Evolutionary conservation across 2,329 filamentous ascomycete species (phyloP).

Genomic region (Scedosporium dehoogii): DNA sequence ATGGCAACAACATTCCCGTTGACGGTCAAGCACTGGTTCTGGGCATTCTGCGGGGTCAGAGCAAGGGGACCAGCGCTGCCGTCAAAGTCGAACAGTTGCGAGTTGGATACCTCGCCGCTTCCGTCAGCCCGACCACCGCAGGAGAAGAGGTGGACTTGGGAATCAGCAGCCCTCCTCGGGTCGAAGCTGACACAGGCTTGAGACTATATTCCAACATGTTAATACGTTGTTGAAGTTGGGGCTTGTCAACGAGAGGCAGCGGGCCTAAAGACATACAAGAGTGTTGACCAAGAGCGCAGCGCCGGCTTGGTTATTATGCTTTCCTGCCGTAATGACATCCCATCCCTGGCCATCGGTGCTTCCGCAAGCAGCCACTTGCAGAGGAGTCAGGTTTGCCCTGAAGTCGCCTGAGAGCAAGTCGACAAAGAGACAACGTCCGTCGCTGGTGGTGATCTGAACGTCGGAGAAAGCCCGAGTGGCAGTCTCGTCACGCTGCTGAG

Average conservation of each 20-base stretch:
- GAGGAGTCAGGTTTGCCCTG: slow-evolving; percentile 34
- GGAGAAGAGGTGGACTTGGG: slow-evolving; percentile 46
- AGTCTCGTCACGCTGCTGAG: slow-evolving; percentile 31
- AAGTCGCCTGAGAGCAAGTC: slow-evolving; percentile 37
- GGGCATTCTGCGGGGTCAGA: slow-evolving; percentile 34
- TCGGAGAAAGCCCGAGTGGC: slow-evolving; percentile 33
- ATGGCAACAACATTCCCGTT: slow-evolving; percentile 32
- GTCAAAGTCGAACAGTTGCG: slow-evolving; percentile 40
- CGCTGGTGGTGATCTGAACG: slow-evolving; percentile 32
- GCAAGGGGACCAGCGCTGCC: slow-evolving; percentile 29
- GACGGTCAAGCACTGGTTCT: slow-evolving; percentile 35
- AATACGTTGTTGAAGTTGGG: background rate
- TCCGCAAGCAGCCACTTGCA: slow-evolving; percentile 33
- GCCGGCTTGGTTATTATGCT: slow-evolving; percentile 36
- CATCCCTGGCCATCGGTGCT: slow-evolving; percentile 30
- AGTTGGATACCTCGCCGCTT: slow-evolving; percentile 36
- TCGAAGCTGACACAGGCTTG: slow-evolving; percentile 52
- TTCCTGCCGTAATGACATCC: slow-evolving; percentile 38
- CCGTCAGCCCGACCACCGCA: slow-evolving; percentile 49
- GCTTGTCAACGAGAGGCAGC: background rate
- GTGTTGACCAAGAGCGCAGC: slow-evolving; percentile 45
- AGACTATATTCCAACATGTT: slow-evolving; percentile 19
- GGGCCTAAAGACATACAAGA: slow-evolving; percentile 22
- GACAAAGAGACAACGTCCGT: slow-evolving; percentile 35
- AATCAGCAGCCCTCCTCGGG: slow-evolving; percentile 35